phyloP scores from a whole-genome alignment of 345 rosid species.

The Brassica cretica region DNA sequence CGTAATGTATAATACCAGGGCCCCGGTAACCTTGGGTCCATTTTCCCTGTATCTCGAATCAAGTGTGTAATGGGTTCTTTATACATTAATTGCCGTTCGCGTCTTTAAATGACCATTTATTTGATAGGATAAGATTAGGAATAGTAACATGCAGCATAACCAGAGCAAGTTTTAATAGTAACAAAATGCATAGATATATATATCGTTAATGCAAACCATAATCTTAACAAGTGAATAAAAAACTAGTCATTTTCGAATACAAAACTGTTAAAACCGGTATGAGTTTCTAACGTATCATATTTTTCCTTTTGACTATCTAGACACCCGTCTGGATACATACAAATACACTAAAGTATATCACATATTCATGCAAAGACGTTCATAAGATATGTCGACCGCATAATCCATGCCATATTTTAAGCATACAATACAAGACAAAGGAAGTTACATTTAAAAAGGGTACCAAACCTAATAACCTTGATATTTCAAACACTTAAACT shows the following conservation, averaged over 20 bases:
- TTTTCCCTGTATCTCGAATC: neutral
- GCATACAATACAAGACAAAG: slow-evolving; percentile 24
- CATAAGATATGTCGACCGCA: slow-evolving; percentile 29
- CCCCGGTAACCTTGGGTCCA: neutral
- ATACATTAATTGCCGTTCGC: neutral
- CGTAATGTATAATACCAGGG: neutral
- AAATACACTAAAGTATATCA: neutral
- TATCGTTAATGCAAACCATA: no score
- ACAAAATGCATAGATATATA: no score
- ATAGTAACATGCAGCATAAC: neutral
- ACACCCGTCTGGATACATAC: neutral
- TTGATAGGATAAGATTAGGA: no score
- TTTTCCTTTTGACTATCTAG: neutral
- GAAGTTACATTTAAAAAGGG: slow-evolving; percentile 19
- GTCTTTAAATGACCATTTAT: no score
- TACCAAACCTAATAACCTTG: slow-evolving; percentile 24
- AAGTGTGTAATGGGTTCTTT: neutral
- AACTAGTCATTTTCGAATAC: neutral
- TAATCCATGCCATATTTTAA: slow-evolving; percentile 12
- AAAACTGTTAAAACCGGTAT: neutral
- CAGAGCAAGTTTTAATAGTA: no score
- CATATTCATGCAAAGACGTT: slow-evolving; percentile 11
- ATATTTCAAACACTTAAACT: slow-evolving; percentile 12
- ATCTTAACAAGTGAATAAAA: no score
- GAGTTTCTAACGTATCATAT: neutral